phyloP scores from a whole-genome alignment of 768 basidiomycete genomes.

The Hydnomerulius pinastri region DNA sequence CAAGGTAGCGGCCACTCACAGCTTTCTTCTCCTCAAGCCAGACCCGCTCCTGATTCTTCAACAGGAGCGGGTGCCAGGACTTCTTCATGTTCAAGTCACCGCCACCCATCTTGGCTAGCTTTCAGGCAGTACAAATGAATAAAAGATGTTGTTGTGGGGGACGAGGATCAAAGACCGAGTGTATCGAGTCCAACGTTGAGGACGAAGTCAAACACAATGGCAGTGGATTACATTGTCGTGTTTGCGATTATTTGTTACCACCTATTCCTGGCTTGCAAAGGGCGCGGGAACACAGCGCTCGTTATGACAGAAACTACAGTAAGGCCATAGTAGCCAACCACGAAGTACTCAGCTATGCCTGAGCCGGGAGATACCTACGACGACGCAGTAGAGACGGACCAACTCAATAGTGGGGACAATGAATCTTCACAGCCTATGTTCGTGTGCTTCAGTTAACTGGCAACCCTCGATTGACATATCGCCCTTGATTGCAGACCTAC shows the following conservation, averaged over 20 bases:
- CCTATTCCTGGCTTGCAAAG: not conserved
- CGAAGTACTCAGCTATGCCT: conserved; percentile 35
- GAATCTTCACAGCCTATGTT: conserved; percentile 30
- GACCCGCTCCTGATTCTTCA: conserved; percentile 98
- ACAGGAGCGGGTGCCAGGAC: conserved; percentile 97
- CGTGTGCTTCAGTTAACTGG: conserved; percentile 20
- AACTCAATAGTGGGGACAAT: conserved; percentile 31
- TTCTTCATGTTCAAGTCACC: conserved; percentile 99
- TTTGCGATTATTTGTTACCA: conserved; percentile 35
- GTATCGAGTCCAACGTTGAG: too few species aligned
- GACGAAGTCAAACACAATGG: conserved; percentile 6
- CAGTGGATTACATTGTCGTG: conserved; percentile 11
- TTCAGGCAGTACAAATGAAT: conserved; percentile 9
- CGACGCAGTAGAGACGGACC: conserved; percentile 39
- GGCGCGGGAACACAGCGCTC: not conserved
- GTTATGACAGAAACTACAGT: conserved; percentile 9
- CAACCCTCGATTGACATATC: conserved; percentile 12
- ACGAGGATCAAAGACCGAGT: conserved; percentile 8
- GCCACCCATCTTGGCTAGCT: conserved; percentile 85
- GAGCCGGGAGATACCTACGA: conserved; percentile 29
- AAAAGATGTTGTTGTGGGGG: conserved; percentile 14
- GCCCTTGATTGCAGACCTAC: conserved; percentile 51
- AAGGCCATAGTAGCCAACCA: conserved; percentile 1
- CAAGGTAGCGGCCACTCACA: conserved; percentile 45
- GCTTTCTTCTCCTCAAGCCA: conserved; percentile 99